Evolutionary conservation across 2,329 filamentous ascomycete genomes (phyloP).

Genomic region (Proliferodiscus dingleyae): DNA sequence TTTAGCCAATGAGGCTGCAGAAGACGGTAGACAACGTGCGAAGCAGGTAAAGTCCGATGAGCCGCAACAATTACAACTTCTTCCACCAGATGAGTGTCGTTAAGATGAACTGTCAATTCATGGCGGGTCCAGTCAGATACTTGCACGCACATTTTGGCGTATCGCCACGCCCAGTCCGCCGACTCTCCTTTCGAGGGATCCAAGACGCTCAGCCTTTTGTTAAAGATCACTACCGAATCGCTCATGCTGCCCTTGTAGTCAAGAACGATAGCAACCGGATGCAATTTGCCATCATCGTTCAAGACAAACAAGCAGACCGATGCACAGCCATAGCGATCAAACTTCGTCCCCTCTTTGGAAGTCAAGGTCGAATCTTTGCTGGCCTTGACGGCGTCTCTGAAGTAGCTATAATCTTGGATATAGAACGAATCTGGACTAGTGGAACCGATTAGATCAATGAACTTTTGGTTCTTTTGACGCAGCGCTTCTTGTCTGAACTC

Average conservation of each 20-base stretch:
- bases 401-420: slow-evolving; percentile 28
- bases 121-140: slow-evolving; percentile 45
- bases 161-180: slow-evolving; percentile 47
- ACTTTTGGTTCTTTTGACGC: slow-evolving; percentile 10
- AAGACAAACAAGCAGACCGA: slow-evolving; percentile 42
- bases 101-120: slow-evolving; percentile 43
- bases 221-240: slow-evolving; percentile 46
- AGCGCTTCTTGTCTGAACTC: slow-evolving; percentile 17
- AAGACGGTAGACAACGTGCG: slow-evolving; percentile 41
- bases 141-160: slow-evolving; percentile 47
- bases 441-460: slow-evolving; percentile 11
- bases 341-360: slow-evolving; percentile 12
- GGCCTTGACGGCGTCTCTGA: slow-evolving; percentile 16
- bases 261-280: slow-evolving; percentile 44
- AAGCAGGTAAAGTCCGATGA: slow-evolving; percentile 37
- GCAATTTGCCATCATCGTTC: slow-evolving; percentile 39
- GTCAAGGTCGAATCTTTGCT: slow-evolving; percentile 2
- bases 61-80: slow-evolving; percentile 44
- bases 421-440: slow-evolving; percentile 16
- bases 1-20: slow-evolving; percentile 46
- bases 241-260: slow-evolving; percentile 41
- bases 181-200: slow-evolving; percentile 33
- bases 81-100: slow-evolving; percentile 42
- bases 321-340: slow-evolving; percentile 29
- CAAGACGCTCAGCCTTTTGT: slow-evolving; percentile 36